Conservation (phyloP, 306 rosid species). For the Macrotyloma uniflorum region DNA sequence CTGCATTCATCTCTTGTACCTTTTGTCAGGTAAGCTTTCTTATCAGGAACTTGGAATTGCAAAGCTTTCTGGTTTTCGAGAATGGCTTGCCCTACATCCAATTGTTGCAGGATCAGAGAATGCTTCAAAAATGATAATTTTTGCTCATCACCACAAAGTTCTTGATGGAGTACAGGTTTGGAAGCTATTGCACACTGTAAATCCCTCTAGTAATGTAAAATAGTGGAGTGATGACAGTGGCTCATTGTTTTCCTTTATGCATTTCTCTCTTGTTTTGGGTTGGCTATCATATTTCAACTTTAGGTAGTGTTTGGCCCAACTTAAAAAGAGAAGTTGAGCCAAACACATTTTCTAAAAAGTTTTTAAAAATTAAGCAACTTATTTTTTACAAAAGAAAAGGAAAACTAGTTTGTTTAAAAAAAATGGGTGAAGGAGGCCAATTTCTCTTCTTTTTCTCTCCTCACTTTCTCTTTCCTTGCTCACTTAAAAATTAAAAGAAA, state of each 20-base stretch:
- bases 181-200: constrained; percentile 31
- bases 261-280: constrained; percentile 7
- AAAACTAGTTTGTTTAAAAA: background rate
- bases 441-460: background rate
- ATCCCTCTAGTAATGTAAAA: background rate
- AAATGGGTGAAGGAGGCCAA: background rate
- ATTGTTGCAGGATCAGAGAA: constrained; percentile 62
- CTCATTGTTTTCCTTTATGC: constrained; percentile 1
- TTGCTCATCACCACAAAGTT: constrained; percentile 94
- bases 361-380: background rate
- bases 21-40: constrained; percentile 62
- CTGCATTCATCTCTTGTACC: constrained; percentile 7
- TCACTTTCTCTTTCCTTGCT: background rate
- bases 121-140: constrained; percentile 83
- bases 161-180: constrained; percentile 90
- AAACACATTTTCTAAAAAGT: background rate
- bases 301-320: background rate
- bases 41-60: constrained; percentile 86
- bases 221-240: constrained; percentile 10
- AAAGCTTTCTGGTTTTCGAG: constrained; percentile 85
- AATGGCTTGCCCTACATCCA: constrained; percentile 93
- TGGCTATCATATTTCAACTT: constrained; percentile 15
- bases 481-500: background rate
- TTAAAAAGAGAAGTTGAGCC: background rate
- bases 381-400: background rate